Base-by-base conservation (phyloP, 805 yeast species). In the Yarrowia bubula region DNA sequence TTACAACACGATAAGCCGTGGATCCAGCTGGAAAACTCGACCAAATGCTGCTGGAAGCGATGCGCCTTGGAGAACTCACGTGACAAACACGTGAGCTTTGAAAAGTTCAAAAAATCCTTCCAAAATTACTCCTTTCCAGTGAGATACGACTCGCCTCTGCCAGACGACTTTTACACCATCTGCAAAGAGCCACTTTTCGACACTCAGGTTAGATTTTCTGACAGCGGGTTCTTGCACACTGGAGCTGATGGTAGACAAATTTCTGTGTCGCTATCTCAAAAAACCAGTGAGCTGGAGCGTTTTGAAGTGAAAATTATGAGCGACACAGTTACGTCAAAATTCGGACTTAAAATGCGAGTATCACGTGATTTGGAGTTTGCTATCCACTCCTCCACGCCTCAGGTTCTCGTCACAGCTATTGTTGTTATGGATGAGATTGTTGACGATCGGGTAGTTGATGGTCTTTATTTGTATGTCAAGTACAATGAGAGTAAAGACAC, bases 1-100 rank as follows among this genome's bases (percentile, higher is more conserved):
- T 28, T 51, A 22, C 60, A 51, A 51, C 60, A 51, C 14, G 60
- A 51, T 13, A 18, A 35, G 6, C 60, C 60, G 8, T 51, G 60
- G 60, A 33, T 51, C 11, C 60, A 51, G n/a, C 44, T 51, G 14
- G 37, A 37, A 15, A 51, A 51, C 60, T 51, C 60, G 60, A 38
- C 15, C 4, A 18, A n/a, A 6, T 51, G 58, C 43, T 51, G 60
- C 44, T 51, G 60, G 60, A 51, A 38, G 13, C 8, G 11, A 8
- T 51, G 60, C 5, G 60, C 60, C 22, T 22, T 51, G 5, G 57
- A 8, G 4, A 32, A 13, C 44, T 37, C 60, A 22, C 60, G 44
- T 38, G 60, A 17, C 15, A 14, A 14, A 1, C 0, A 10, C 3
- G 2, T 4, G 35, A 14, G 43, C 14, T n/a, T 38, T 9, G 37